Percentiles rank a stretch among this genome's conserved stretches.
Conservation (phyloP, 1,284 basidiomycete genomes). For the Kwoniella shivajii region DNA sequence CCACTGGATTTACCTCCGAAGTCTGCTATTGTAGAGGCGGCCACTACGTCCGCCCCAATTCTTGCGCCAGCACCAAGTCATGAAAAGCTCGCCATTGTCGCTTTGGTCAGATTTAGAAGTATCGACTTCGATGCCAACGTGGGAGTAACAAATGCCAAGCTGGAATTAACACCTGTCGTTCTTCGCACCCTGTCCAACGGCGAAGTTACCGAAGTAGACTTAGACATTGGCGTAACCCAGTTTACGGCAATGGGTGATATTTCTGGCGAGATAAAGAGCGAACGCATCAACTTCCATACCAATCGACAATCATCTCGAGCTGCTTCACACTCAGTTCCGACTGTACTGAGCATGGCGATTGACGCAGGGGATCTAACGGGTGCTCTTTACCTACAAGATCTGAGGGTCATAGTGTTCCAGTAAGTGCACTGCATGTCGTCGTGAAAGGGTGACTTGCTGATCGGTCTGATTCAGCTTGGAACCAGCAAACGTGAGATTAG, state of each 20-base stretch:
- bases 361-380: constrained; percentile 71
- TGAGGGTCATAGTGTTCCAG: constrained; percentile 76
- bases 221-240: constrained; percentile 66
- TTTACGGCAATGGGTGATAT: constrained; percentile 72
- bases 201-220: constrained; percentile 56
- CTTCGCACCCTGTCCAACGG: constrained; percentile 45
- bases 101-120: constrained; percentile 70
- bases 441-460: background rate
- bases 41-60: constrained; percentile 2
- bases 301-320: constrained; percentile 59
- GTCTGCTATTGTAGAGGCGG: constrained; percentile 16
- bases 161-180: constrained; percentile 63
- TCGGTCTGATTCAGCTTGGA: constrained; percentile 64
- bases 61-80: background rate
- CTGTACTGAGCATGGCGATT: constrained; percentile 73
- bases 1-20: constrained; percentile 32
- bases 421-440: constrained; percentile 51
- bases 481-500: constrained; percentile 71
- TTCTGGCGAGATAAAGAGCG: constrained; percentile 68
- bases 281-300: constrained; percentile 75
- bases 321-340: constrained; percentile 45
- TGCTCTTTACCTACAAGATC: constrained; percentile 73
- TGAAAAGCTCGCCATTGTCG: constrained; percentile 34
- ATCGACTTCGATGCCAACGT: constrained; percentile 74
- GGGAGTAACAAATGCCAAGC: constrained; percentile 60